phyloP scores from a whole-genome alignment of 495 filamentous ascomycete species.

The Lichenothelia convexa region DNA sequence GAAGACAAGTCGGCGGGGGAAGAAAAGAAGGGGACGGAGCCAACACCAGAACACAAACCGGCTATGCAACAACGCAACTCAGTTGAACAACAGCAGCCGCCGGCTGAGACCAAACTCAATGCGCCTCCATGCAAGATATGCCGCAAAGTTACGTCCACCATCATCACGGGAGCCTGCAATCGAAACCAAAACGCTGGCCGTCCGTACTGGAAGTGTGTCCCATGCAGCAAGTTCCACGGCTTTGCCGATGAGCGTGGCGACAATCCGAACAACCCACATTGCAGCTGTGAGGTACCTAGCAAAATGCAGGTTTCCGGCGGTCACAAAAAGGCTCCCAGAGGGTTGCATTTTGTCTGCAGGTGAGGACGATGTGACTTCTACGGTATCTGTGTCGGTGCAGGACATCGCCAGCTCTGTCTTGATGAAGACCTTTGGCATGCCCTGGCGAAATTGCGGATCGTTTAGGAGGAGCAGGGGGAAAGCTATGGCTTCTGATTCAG shows the following conservation, averaged over 20 bases:
- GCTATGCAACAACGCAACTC: no score
- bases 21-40: no score
- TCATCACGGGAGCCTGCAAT: neutral
- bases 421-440: neutral
- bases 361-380: neutral
- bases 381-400: neutral
- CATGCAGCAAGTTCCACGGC: slow-evolving; percentile 2
- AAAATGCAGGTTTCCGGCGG: neutral
- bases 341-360: slow-evolving; percentile 1
- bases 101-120: no score
- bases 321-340: neutral
- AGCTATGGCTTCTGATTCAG: no score
- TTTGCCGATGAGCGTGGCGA: slow-evolving; percentile 1
- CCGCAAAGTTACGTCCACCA: no score
- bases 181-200: slow-evolving; percentile 2
- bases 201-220: slow-evolving; percentile 1
- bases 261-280: neutral
- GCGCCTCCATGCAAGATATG: no score
- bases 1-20: no score
- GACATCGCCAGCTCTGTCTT: neutral
- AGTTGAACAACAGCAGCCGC: no score
- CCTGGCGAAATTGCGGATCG: no score
- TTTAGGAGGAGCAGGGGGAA: no score
- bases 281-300: neutral
- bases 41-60: no score